Percentiles rank a stretch among this genome's conserved stretches.
phyloP scores from a whole-genome alignment of 2,329 filamentous ascomycete genomes.

The Nemania abortiva region DNA sequence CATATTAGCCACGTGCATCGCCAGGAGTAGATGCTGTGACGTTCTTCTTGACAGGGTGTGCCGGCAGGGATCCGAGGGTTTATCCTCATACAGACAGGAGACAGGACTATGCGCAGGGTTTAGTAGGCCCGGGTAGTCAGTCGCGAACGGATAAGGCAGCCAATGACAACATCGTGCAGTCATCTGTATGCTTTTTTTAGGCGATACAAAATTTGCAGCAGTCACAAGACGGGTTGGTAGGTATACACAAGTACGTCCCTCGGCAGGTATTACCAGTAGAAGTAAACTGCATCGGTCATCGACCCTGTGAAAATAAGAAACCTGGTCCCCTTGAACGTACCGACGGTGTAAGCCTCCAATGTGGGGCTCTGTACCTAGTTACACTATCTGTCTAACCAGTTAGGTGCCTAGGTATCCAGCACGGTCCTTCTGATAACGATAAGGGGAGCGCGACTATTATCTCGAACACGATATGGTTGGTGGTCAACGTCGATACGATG shows the following conservation, averaged over 20 bases:
- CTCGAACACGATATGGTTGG: no score
- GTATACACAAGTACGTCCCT: background rate
- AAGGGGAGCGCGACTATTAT: background rate
- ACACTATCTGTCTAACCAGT: background rate
- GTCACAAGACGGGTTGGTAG: background rate
- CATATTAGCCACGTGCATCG: slow-evolving; percentile 6
- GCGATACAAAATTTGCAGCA: background rate
- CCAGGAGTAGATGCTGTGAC: slow-evolving; percentile 15
- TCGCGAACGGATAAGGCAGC: slow-evolving; percentile 22
- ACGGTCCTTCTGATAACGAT: background rate
- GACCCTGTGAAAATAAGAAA: background rate
- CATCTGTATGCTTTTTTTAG: background rate
- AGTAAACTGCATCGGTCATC: background rate
- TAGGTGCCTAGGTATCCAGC: background rate
- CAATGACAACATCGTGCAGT: slow-evolving; percentile 23
- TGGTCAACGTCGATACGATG: no score
- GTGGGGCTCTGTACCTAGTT: background rate
- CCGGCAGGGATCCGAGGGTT: slow-evolving; percentile 14
- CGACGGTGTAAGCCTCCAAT: background rate
- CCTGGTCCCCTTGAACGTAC: background rate
- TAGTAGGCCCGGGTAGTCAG: slow-evolving; percentile 10
- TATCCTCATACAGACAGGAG: background rate
- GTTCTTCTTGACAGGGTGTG: slow-evolving; percentile 14
- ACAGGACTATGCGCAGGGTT: slow-evolving; percentile 10
- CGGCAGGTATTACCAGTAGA: background rate